Evolutionary conservation across 2,329 filamentous ascomycete genomes (phyloP).

Genomic region (Neofusicoccum cordaticola): DNA sequence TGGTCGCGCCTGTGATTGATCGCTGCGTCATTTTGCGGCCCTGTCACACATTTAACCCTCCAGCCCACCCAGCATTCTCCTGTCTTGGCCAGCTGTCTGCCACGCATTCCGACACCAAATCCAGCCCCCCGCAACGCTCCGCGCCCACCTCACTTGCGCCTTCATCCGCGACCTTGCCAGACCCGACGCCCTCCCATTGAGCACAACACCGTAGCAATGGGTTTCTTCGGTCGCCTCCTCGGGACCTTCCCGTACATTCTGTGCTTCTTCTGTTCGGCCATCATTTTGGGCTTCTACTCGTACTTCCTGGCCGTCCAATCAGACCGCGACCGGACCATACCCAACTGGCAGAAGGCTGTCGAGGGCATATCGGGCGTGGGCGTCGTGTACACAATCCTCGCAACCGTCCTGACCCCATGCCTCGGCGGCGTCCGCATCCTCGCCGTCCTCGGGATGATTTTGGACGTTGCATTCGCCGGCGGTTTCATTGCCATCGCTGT

Average conservation of each 20-base stretch:
- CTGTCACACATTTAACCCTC: constrained; percentile 11
- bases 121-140: background rate
- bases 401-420: constrained; percentile 73
- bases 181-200: background rate
- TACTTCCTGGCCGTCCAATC: constrained; percentile 78
- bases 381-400: constrained; percentile 70
- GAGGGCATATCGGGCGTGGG: constrained; percentile 69
- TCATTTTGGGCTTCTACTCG: constrained; percentile 72
- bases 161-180: background rate
- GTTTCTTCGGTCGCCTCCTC: constrained; percentile 54
- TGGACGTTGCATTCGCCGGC: constrained; percentile 74
- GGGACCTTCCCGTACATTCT: constrained; percentile 72
- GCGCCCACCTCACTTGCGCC: background rate
- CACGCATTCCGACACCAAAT: background rate
- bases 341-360: constrained; percentile 67
- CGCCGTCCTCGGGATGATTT: constrained; percentile 67
- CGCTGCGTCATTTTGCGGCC: constrained; percentile 11
- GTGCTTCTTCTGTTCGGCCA: constrained; percentile 67
- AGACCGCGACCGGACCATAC: constrained; percentile 62
- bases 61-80: background rate
- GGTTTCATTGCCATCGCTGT: constrained; percentile 80
- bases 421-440: constrained; percentile 73
- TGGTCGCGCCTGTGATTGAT: constrained; percentile 1
- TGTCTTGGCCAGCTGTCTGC: background rate
- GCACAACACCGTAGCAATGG: constrained; percentile 4